Percentiles rank a stretch among this genome's conserved stretches.
These are phyloP conservation scores for Ceratobasidium sp. DNA, from an alignment of 1,284 basidiomycete species.

Conservation along the genomic window DNA sequence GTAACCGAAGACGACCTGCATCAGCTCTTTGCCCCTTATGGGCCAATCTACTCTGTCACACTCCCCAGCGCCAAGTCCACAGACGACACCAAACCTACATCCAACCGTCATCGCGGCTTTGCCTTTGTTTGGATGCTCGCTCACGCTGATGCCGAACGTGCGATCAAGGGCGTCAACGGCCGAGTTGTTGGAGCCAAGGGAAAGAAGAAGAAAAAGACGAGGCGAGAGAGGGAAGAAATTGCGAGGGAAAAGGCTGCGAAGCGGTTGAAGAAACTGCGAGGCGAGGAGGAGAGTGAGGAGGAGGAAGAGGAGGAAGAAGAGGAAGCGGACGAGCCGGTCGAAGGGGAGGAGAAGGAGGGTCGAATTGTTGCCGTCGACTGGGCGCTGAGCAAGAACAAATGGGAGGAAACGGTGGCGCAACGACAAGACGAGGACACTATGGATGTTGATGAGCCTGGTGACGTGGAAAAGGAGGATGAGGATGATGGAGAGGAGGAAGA, in stretches of 20 bases:
- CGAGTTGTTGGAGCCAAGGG: constrained; percentile 60
- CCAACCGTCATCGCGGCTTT: constrained; percentile 75
- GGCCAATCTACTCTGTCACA: constrained; percentile 86
- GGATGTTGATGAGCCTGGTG: constrained; percentile 52
- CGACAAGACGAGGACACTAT: constrained; percentile 54
- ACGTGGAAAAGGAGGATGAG: constrained; percentile 53
- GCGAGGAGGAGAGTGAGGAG: constrained; percentile 51
- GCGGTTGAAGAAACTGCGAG: constrained; percentile 50
- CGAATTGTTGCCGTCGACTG: constrained; percentile 93
- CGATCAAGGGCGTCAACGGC: constrained; percentile 86
- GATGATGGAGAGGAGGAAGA: constrained; percentile 47
- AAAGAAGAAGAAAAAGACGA: constrained; percentile 65
- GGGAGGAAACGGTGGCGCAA: constrained; percentile 68
- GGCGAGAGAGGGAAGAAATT: constrained; percentile 46
- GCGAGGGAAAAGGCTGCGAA: constrained; percentile 49
- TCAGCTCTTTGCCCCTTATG: constrained; percentile 86
- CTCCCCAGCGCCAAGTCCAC: constrained; percentile 62
- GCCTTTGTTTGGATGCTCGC: constrained; percentile 96
- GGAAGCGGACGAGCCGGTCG: constrained; percentile 50
- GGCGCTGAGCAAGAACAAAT: constrained; percentile 94
- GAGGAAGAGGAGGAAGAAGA: constrained; percentile 51
- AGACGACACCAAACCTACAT: constrained; percentile 47
- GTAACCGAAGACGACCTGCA: constrained; percentile 86
- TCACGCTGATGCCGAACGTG: constrained; percentile 84
- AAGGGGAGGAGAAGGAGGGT: constrained; percentile 52